A percentile compares a stretch with the other conserved stretches of the same genome.
Conservation (phyloP, 163 green algal genomes). For the Volvox carteri region DNA sequence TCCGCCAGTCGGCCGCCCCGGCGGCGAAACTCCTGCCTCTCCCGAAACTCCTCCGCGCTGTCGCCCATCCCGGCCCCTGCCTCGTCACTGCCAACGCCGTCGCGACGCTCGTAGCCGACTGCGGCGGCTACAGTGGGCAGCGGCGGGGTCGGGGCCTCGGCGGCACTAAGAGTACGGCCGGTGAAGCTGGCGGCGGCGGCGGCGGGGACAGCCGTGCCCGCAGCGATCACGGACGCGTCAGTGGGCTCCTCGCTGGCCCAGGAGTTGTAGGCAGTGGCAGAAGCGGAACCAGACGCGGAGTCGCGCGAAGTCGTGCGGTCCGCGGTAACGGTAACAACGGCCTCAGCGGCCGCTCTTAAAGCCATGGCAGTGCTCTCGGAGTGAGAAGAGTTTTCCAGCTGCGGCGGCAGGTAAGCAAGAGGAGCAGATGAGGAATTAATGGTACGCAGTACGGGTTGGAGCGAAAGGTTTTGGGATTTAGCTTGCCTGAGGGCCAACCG, state of each 20-base stretch:
- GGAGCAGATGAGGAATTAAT: too few species aligned
- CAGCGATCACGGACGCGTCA: background rate
- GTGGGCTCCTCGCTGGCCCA: conserved; percentile 14
- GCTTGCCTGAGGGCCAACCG: too few species aligned
- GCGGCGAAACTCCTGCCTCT: background rate
- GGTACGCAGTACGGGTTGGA: too few species aligned
- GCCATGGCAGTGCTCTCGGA: too few species aligned
- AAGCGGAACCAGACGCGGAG: background rate
- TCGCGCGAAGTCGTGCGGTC: too few species aligned
- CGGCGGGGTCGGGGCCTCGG: background rate
- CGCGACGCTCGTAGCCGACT: background rate
- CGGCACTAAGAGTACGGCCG: too few species aligned
- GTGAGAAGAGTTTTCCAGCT: too few species aligned
- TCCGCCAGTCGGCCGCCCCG: background rate
- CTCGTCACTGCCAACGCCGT: background rate
- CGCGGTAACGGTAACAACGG: too few species aligned
- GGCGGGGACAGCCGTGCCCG: background rate
- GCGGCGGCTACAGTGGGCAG: background rate
- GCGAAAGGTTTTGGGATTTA: too few species aligned
- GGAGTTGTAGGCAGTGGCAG: conserved; percentile 8
- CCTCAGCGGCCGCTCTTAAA: too few species aligned
- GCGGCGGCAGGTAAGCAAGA: too few species aligned
- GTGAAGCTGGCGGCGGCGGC: background rate
- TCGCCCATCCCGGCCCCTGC: background rate
- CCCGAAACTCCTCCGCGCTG: background rate